These are phyloP conservation scores for Ammopiptanthus mongolicus DNA, from an alignment of 306 rosid genomes.

Conservation along the genomic window DNA sequence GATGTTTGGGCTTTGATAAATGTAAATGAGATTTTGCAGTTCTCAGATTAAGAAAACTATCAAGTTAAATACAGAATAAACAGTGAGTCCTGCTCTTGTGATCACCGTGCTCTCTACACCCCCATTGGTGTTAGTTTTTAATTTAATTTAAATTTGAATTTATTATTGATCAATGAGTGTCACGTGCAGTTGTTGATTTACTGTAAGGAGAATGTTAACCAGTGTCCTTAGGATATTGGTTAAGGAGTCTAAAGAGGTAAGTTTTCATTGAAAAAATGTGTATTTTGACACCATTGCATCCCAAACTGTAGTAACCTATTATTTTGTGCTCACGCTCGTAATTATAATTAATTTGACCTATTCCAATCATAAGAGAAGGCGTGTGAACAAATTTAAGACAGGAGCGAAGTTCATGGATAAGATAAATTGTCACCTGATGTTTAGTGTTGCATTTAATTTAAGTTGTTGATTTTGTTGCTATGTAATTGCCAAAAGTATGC, in stretches of 20 bases:
- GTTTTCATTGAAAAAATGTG: too few relatives aligned
- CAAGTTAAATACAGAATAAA: neutral
- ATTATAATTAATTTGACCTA: neutral
- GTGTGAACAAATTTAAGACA: neutral
- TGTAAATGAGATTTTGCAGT: neutral
- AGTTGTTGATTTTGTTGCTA: neutral
- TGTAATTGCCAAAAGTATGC: neutral
- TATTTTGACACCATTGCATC: neutral
- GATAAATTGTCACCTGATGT: neutral
- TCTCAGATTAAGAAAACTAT: neutral
- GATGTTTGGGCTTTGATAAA: neutral
- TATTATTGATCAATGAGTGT: neutral
- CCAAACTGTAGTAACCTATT: neutral
- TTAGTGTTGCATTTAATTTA: neutral
- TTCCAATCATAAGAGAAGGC: neutral
- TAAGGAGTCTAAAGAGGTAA: too few relatives aligned
- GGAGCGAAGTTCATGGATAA: neutral
- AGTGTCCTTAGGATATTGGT: too few relatives aligned
- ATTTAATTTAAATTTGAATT: neutral
- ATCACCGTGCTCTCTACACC: neutral
- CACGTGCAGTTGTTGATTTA: neutral
- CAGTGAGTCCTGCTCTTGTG: neutral
- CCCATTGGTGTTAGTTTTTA: neutral
- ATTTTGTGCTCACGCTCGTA: neutral
- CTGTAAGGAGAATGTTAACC: too few relatives aligned